These are phyloP conservation scores for Dorcoceras hygrometricum DNA, from an alignment of 257 asterid genomes.

Conservation along the genomic window DNA sequence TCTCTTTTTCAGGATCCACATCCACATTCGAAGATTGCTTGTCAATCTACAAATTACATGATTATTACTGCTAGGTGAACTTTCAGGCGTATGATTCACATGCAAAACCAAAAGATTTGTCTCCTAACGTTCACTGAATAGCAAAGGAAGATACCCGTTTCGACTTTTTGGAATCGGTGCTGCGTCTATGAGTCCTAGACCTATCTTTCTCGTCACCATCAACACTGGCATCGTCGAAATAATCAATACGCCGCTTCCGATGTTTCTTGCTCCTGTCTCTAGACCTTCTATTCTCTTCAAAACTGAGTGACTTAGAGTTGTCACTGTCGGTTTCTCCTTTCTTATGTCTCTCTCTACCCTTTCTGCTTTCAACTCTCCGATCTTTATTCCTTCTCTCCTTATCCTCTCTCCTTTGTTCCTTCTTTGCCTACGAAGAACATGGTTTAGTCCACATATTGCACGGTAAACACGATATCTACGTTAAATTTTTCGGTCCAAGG, in stretches of 20 bases:
- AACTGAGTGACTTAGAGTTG: conserved; percentile 39
- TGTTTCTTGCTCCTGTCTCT: conserved; percentile 60
- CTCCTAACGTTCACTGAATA: neutral
- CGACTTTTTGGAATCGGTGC: conserved; percentile 46
- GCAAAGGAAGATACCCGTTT: conserved; percentile 44
- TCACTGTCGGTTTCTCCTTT: conserved; percentile 55
- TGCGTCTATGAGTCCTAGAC: conserved; percentile 52
- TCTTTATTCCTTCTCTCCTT: conserved; percentile 53
- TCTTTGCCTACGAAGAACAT: conserved; percentile 53
- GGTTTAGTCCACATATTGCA: neutral
- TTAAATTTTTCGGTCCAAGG: conserved; percentile 2
- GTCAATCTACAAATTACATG: conserved; percentile 35
- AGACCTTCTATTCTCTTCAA: conserved; percentile 53
- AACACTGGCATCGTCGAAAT: conserved; percentile 36
- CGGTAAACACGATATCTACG: neutral
- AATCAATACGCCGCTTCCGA: conserved; percentile 39
- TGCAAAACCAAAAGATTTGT: neutral
- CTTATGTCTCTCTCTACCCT: conserved; percentile 48
- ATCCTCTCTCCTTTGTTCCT: conserved; percentile 59
- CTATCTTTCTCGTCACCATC: conserved; percentile 57
- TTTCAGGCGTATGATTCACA: neutral
- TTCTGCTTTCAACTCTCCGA: conserved; percentile 42
- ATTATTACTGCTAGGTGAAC: conserved; percentile 1
- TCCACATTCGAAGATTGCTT: conserved; percentile 36
- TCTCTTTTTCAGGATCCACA: conserved; percentile 43